Evolutionary conservation across 352 stramenopile genomes (phyloP).

Genomic region (Globisporangium acanthophoron): DNA sequence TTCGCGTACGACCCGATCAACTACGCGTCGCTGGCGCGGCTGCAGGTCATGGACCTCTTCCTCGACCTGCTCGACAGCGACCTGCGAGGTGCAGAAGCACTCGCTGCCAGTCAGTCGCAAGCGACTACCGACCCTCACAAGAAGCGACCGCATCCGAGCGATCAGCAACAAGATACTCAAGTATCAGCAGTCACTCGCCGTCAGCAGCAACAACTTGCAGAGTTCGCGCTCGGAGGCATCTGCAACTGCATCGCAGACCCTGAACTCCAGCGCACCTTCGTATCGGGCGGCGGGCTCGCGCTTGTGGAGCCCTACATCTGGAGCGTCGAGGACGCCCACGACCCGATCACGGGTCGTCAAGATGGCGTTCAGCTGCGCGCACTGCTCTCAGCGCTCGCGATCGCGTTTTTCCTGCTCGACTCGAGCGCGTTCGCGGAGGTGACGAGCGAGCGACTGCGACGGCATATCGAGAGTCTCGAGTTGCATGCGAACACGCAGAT

Average conservation of each 20-base stretch:
- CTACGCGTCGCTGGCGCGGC: conserved; percentile 41
- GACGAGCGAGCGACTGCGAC: conserved; percentile 25
- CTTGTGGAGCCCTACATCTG: conserved; percentile 40
- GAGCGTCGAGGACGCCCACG: conserved; percentile 11
- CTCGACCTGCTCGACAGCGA: conserved; percentile 62
- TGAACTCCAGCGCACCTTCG: conserved; percentile 47
- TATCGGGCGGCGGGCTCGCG: conserved; percentile 38
- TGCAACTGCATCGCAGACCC: conserved; percentile 72
- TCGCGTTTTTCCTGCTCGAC: conserved; percentile 66
- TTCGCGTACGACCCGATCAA: conserved; percentile 88
- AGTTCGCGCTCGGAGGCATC: conserved; percentile 72
- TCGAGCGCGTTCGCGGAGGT: conserved; percentile 39
- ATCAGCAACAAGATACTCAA: background rate
- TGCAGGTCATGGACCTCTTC: conserved; percentile 73
- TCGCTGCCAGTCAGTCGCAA: background rate
- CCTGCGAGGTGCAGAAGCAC: conserved; percentile 14
- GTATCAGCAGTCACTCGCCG: conserved; percentile 1
- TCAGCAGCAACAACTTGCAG: conserved; percentile 32
- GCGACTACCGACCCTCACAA: background rate
- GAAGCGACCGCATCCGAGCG: background rate
- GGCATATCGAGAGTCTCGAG: conserved; percentile 27
- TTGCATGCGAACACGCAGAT: conserved; percentile 33
- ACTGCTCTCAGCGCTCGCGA: conserved; percentile 45
- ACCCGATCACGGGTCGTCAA: background rate
- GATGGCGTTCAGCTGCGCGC: conserved; percentile 27